Evolutionary conservation across 2,329 filamentous ascomycete genomes (phyloP).

Genomic region (Colletotrichum sp.): DNA sequence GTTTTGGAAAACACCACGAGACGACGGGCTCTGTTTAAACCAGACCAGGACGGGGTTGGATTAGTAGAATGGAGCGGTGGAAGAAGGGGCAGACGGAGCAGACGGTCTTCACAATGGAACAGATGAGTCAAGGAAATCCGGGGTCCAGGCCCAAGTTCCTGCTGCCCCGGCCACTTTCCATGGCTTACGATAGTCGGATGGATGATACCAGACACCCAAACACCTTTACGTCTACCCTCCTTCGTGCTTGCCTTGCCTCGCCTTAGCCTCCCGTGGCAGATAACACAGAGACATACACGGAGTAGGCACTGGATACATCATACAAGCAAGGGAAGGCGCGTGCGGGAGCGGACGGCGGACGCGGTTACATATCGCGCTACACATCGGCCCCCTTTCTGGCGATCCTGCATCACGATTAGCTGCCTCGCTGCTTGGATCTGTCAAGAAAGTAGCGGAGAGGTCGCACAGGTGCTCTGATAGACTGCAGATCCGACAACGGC

Average conservation of each 20-base stretch:
- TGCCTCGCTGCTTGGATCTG: neutral
- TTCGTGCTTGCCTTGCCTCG: neutral
- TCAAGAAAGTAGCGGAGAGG: neutral
- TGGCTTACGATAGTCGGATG: neutral
- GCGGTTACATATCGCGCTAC: neutral
- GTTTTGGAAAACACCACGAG: neutral
- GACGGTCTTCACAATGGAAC: neutral
- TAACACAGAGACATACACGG: constrained; percentile 5
- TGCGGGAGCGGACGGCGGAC: neutral
- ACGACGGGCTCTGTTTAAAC: constrained; percentile 13
- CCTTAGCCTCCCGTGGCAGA: neutral
- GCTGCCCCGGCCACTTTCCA: neutral
- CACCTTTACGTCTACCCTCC: neutral
- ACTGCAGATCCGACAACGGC: constrained; percentile 5
- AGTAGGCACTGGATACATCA: constrained; percentile 6
- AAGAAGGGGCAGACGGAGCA: neutral
- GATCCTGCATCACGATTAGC: constrained; percentile 2
- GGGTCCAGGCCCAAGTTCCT: constrained; percentile 3
- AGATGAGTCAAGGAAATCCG: constrained; percentile 25
- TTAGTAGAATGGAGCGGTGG: constrained; percentile 12
- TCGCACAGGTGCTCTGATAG: neutral
- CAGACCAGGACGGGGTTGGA: constrained; percentile 9
- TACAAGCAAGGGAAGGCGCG: neutral
- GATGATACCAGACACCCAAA: neutral
- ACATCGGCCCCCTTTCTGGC: neutral